A percentile compares a stretch with the other conserved stretches of the same genome.
Conservation (phyloP, 768 basidiomycete species). For the Naganishia antarctica region DNA sequence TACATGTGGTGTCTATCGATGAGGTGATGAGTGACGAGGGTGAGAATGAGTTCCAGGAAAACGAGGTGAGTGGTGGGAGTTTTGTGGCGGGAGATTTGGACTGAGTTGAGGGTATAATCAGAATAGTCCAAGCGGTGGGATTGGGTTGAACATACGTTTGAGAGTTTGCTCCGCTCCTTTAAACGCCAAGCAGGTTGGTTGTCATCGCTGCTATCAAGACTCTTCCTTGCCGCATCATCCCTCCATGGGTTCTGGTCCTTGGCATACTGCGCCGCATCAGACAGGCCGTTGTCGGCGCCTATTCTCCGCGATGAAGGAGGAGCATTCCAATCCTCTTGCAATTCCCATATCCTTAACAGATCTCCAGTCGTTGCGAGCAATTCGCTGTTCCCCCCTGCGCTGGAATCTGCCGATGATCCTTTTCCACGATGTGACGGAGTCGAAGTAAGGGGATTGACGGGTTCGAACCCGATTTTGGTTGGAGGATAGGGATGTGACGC, state of each 20-base stretch:
- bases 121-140: no score
- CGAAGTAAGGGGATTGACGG: slow-evolving; percentile 59
- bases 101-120: slow-evolving; percentile 51
- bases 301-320: slow-evolving; percentile 43
- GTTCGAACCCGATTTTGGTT: slow-evolving; percentile 90
- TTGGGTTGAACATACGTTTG: slow-evolving; percentile 38
- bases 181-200: slow-evolving; percentile 26
- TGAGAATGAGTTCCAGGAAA: slow-evolving; percentile 93
- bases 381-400: slow-evolving; percentile 56
- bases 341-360: slow-evolving; percentile 86
- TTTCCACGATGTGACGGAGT: slow-evolving; percentile 63
- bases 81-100: slow-evolving; percentile 82
- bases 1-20: slow-evolving; percentile 97
- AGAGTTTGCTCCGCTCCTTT: slow-evolving; percentile 40
- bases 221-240: slow-evolving; percentile 25
- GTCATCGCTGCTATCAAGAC: slow-evolving; percentile 21
- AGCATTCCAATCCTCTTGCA: slow-evolving; percentile 58
- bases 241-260: slow-evolving; percentile 55
- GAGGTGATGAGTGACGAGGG: slow-evolving; percentile 91
- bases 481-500: slow-evolving; percentile 86
- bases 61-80: slow-evolving; percentile 86
- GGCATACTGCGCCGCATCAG: slow-evolving; percentile 64
- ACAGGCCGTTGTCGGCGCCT: slow-evolving; percentile 58
- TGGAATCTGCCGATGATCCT: slow-evolving; percentile 47
- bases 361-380: slow-evolving; percentile 90